Percentiles rank a stretch among this genome's conserved stretches.
phyloP scores from a whole-genome alignment of 163 green algal genomes.

The Scenedesmus sp. region DNA sequence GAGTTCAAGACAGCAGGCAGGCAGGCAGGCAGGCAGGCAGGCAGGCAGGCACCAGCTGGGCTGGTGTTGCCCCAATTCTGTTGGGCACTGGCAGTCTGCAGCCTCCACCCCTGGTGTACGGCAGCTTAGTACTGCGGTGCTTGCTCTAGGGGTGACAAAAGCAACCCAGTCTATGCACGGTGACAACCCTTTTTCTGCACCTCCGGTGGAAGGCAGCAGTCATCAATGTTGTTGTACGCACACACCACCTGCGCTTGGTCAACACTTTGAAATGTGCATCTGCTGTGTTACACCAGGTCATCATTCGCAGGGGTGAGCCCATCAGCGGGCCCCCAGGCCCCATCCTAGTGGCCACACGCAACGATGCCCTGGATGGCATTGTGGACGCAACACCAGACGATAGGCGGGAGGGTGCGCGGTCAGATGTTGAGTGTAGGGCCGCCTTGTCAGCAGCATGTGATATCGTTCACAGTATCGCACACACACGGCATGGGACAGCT shows the following conservation, averaged over 20 bases:
- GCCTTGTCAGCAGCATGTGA: not conserved
- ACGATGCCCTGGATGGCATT: conserved; percentile 89
- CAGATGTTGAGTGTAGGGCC: too few species aligned
- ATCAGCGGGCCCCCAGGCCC: conserved; percentile 81
- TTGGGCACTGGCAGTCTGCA: not conserved
- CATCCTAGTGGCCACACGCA: conserved; percentile 97
- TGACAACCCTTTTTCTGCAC: not conserved
- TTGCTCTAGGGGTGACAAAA: too few species aligned
- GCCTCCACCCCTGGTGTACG: too few species aligned
- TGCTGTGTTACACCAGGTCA: conserved; percentile 65
- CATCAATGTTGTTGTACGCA: not conserved
- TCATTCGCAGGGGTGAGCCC: conserved; percentile 85
- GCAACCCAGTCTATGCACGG: too few species aligned
- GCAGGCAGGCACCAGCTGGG: not conserved
- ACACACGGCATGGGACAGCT: too few species aligned
- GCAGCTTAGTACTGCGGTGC: too few species aligned
- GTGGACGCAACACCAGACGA: conserved; percentile 73
- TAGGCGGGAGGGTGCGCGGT: conserved; percentile 70
- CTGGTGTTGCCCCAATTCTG: too few species aligned
- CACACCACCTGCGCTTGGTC: too few species aligned
- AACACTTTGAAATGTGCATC: not conserved
- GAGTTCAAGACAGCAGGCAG: conserved; percentile 26
- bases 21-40: not conserved
- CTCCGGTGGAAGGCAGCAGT: not conserved
- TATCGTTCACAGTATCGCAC: too few species aligned